phyloP scores from a whole-genome alignment of 2,329 filamentous ascomycete genomes.

The Calonectria ilicicola region DNA sequence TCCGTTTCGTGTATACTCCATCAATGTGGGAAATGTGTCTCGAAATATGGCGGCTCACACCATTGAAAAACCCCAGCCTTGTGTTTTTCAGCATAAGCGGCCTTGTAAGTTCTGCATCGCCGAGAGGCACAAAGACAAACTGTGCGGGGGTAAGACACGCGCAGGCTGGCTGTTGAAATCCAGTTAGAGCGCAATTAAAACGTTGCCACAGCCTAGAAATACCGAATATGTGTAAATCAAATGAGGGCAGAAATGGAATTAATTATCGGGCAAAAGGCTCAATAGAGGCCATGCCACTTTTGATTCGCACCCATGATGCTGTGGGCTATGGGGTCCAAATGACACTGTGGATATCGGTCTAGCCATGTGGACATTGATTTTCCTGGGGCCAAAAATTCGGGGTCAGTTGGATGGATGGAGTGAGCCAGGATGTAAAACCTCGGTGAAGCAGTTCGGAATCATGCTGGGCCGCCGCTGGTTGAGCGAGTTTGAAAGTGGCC shows the following conservation, averaged over 20 bases:
- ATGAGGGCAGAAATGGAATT: not conserved
- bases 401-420: conserved; percentile 4
- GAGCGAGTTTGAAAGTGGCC: conserved; percentile 5
- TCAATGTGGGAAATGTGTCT: not conserved
- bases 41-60: too few relatives aligned
- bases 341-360: not conserved
- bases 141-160: not conserved
- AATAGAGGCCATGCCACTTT: too few relatives aligned
- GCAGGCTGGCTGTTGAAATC: not conserved
- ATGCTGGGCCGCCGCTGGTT: not conserved
- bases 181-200: not conserved
- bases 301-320: not conserved
- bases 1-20: not conserved
- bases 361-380: not conserved
- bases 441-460: not conserved
- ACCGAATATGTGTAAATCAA: not conserved
- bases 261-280: not conserved
- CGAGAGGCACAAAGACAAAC: not conserved
- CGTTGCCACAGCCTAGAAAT: not conserved
- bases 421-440: not conserved
- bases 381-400: not conserved
- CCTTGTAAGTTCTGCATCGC: not conserved
- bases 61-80: not conserved
- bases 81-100: not conserved
- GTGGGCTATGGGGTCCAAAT: not conserved